These are phyloP conservation scores for Carex arenaria DNA, from an alignment of 202 grass and related monocot species.

Conservation along the genomic window DNA sequence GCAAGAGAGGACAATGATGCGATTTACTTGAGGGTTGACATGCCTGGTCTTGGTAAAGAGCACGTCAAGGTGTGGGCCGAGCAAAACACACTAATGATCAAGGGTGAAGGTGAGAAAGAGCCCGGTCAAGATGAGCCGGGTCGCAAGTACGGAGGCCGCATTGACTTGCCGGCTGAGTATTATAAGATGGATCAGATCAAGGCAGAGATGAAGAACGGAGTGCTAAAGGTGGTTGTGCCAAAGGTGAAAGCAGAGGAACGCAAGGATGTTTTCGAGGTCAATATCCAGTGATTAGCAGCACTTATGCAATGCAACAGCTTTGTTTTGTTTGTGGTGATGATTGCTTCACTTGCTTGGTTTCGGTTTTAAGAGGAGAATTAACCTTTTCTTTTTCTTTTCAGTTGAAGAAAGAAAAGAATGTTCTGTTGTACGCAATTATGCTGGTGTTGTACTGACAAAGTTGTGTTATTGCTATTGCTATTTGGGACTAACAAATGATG, in stretches of 20 bases:
- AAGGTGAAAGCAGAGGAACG: conserved; percentile 71
- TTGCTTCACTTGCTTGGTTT: neutral
- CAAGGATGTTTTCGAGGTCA: conserved; percentile 68
- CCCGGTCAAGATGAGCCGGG: conserved; percentile 17
- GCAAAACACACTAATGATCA: conserved; percentile 73
- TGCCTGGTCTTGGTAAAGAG: conserved; percentile 86
- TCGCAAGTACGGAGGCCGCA: conserved; percentile 42
- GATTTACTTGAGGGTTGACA: conserved; percentile 62
- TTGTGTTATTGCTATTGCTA: no score
- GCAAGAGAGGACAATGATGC: conserved; percentile 61
- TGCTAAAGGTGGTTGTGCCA: conserved; percentile 76
- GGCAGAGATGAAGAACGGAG: conserved; percentile 89
- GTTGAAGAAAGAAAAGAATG: no score
- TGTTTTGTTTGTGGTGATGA: neutral
- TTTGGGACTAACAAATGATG: no score
- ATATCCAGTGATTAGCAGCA: conserved; percentile 33
- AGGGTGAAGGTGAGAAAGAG: conserved; percentile 70
- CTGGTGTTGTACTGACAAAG: no score
- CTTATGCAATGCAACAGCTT: neutral
- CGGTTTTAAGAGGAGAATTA: neutral
- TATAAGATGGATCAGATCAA: conserved; percentile 75
- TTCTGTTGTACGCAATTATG: no score
- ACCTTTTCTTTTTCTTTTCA: no score
- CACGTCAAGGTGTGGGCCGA: conserved; percentile 76
- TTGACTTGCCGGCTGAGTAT: conserved; percentile 53